A percentile compares a stretch with the other conserved stretches of the same genome.
Conservation (phyloP, 2,329 filamentous ascomycete genomes). For the Teratosphaeria viscida region DNA sequence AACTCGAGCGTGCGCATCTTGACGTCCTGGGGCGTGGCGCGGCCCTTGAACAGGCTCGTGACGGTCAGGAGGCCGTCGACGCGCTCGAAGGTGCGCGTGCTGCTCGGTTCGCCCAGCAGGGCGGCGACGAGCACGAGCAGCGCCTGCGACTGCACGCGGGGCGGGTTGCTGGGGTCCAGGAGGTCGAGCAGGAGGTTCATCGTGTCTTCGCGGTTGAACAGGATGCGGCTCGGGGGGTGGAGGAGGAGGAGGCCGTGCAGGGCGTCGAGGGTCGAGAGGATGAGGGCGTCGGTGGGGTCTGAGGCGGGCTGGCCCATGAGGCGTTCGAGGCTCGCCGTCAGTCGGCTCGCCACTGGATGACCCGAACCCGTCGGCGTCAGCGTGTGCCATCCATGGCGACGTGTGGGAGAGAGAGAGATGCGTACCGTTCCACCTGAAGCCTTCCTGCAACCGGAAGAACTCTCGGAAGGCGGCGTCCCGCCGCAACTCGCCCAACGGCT, state of each 20-base stretch:
- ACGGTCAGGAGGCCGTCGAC: slow-evolving; percentile 87
- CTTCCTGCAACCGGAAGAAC: slow-evolving; percentile 93
- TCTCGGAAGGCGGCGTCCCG: slow-evolving; percentile 85
- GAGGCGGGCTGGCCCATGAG: slow-evolving; percentile 73
- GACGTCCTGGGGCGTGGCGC: slow-evolving; percentile 74
- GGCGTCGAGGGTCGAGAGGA: slow-evolving; percentile 76
- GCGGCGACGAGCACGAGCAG: slow-evolving; percentile 84
- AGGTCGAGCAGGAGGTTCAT: slow-evolving; percentile 97
- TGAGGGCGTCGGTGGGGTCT: slow-evolving; percentile 76
- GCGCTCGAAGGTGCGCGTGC: slow-evolving; percentile 83
- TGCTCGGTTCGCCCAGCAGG: slow-evolving; percentile 73
- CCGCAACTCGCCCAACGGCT: slow-evolving; percentile 58
- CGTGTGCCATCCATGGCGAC: too few species aligned
- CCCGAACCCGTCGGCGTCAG: neutral
- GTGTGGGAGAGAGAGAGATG: too few species aligned
- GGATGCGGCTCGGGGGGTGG: slow-evolving; percentile 76
- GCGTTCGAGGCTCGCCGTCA: slow-evolving; percentile 76
- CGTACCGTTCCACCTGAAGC: slow-evolving; percentile 87
- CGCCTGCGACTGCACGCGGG: slow-evolving; percentile 81
- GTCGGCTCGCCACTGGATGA: slow-evolving; percentile 61
- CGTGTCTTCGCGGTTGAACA: slow-evolving; percentile 81
- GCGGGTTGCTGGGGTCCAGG: slow-evolving; percentile 75
- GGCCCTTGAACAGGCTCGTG: slow-evolving; percentile 84
- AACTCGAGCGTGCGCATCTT: slow-evolving; percentile 97
- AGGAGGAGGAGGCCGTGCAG: slow-evolving; percentile 81